Base-by-base conservation (phyloP, 352 stramenopile genomes). In the Phytophthora sojae region DNA sequence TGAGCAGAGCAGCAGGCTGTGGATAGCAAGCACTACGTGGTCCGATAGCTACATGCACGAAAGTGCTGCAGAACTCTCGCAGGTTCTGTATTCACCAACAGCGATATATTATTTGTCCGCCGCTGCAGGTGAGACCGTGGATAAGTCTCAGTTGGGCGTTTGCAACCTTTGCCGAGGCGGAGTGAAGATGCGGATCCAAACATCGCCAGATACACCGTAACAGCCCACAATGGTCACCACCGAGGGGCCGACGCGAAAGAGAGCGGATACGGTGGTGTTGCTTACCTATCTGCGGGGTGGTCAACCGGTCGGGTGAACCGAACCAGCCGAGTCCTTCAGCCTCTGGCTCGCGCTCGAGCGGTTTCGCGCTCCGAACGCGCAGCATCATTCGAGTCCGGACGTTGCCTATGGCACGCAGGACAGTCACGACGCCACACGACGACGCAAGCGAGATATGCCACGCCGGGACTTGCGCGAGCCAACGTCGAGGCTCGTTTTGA, bases 401-500 rank as follows among this genome's bases (percentile, higher is more conserved):
- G 35, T 42, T 6, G 35, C 35, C 35, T 44, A 6, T 44, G 42
- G 6, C 45, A 4, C n/a, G 54, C n/a, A 57, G 42, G 52, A 50
- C 12, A 56, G 8, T 45, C 44, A 62, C 62, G 35, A 57, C 54
- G 30, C 37, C 39, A 57, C 61, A 29, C 21, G 29, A 15, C 47
- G 47, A 14, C n/a, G 12, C n/a, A 11, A 51, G 47, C 49, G n/a
- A 21, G 45, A 51, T 51, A 49, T 49, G 42, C 42, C 42, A 49
- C 45, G n/a, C 45, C 14, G 45, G 49, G 17, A 55, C 23, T 29
- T n/a, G 21, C 47, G 32, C 49, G 49, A 39, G 30, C 32, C 57
- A 62, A 63, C 29, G 51, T 51, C 21, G 50, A 57, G 25, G 63
- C 42, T 59, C 71, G 67, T 73, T 14, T 42, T 57, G 72, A 79